A percentile compares a stretch with the other conserved stretches of the same genome.
These are phyloP conservation scores for Agrocybe praecox DNA, from an alignment of 768 basidiomycete species.

Conservation along the genomic window DNA sequence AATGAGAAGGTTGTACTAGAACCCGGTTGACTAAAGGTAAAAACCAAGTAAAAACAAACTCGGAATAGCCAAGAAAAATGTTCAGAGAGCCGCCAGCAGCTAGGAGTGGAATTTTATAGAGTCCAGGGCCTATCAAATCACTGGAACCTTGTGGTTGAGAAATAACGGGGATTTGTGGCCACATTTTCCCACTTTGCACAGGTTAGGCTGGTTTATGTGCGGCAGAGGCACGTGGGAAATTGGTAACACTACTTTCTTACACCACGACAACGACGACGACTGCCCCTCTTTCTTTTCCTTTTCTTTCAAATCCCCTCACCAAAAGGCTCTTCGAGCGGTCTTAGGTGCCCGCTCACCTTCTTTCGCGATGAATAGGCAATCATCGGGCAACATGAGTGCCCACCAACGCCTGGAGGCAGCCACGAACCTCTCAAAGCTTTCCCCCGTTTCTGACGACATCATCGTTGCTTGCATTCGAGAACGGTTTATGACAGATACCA, in stretches of 20 bases:
- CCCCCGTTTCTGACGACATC: conserved; percentile 77
- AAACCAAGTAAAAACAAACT: too few species aligned
- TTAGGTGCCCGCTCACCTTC: conserved; percentile 22
- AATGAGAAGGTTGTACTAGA: not conserved
- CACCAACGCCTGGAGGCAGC: conserved; percentile 76
- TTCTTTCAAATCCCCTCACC: conserved; percentile 5
- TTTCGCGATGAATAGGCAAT: conserved; percentile 34
- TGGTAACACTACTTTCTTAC: conserved; percentile 13
- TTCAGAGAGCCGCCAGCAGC: too few species aligned
- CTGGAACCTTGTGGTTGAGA: not conserved
- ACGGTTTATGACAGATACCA: conserved; percentile 81
- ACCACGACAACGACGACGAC: conserved; percentile 16
- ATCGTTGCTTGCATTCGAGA: conserved; percentile 86
- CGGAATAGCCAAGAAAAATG: too few species aligned
- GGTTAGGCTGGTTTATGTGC: conserved; percentile 3
- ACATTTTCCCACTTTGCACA: conserved; percentile 10
- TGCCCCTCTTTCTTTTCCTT: conserved; percentile 6
- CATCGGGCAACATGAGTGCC: conserved; percentile 39
- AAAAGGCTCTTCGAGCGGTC: conserved; percentile 20
- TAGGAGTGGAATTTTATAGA: not conserved
- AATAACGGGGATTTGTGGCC: not conserved
- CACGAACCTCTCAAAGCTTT: conserved; percentile 68
- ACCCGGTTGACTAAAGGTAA: not conserved
- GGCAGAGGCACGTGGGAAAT: conserved; percentile 18
- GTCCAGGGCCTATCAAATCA: not conserved